Evolutionary conservation across 768 basidiomycete species (phyloP).

Genomic region (Termitomyces sp.): DNA sequence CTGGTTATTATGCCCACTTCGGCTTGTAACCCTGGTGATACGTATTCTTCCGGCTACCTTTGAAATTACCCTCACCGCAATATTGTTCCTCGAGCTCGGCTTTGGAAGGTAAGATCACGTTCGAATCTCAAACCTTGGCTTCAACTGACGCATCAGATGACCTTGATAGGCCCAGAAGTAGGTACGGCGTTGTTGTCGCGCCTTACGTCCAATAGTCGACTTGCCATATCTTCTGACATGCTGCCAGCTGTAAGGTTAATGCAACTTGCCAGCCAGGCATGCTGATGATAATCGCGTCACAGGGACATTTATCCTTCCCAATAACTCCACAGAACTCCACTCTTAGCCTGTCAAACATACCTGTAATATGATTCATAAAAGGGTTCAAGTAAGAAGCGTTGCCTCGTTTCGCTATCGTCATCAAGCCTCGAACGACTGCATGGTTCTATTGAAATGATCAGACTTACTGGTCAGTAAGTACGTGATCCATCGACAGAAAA

Average conservation of each 20-base stretch:
- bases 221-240: background rate
- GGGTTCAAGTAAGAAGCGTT: background rate
- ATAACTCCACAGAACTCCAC: background rate
- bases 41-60: background rate
- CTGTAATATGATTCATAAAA: background rate
- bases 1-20: background rate
- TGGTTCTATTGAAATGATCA: background rate
- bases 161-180: background rate
- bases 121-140: background rate
- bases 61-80: background rate
- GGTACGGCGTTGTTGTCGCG: too few relatives aligned
- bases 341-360: background rate
- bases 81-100: background rate
- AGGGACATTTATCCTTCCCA: background rate
- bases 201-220: background rate
- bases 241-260: background rate
- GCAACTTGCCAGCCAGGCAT: background rate
- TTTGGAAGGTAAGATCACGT: background rate
- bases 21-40: constrained; percentile 1
- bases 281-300: too few relatives aligned
- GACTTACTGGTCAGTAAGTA: background rate
- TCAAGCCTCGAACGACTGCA: background rate
- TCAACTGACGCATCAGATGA: background rate
- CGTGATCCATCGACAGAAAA: background rate
- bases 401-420: background rate